Conservation (phyloP, 2,329 filamentous ascomycete species). For the Raffaelea ambrosiae region DNA sequence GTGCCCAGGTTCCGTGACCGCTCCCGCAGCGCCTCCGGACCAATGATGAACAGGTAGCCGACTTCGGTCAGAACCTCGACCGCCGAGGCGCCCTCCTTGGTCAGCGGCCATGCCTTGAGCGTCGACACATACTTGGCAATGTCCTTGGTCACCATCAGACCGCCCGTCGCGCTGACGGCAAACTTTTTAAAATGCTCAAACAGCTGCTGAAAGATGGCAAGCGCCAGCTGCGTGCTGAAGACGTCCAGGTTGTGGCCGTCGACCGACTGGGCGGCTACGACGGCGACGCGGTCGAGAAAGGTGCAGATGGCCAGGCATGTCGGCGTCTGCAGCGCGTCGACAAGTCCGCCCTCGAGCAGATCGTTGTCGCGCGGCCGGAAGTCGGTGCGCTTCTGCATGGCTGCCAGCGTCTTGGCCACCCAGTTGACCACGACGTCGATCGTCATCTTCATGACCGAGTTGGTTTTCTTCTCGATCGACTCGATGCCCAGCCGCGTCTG, state of each 20-base stretch:
- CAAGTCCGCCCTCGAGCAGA: constrained; percentile 29
- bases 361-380: constrained; percentile 68
- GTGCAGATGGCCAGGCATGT: constrained; percentile 75
- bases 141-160: constrained; percentile 92
- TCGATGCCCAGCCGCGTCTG: constrained; percentile 65
- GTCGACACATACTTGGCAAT: constrained; percentile 88
- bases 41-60: constrained; percentile 91
- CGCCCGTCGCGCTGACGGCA: constrained; percentile 84
- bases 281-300: constrained; percentile 65
- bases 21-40: constrained; percentile 67
- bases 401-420: constrained; percentile 59
- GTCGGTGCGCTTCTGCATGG: constrained; percentile 75
- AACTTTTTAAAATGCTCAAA: constrained; percentile 95
- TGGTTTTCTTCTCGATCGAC: constrained; percentile 77
- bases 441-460: constrained; percentile 47
- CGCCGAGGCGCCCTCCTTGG: constrained; percentile 56
- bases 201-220: constrained; percentile 67
- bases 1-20: constrained; percentile 50
- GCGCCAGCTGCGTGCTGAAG: constrained; percentile 75
- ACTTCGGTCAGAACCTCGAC: constrained; percentile 89
- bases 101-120: constrained; percentile 71
- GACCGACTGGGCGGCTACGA: constrained; percentile 57
- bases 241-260: constrained; percentile 76
- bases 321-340: constrained; percentile 75
- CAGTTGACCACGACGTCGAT: constrained; percentile 66